A percentile compares a stretch with the other conserved stretches of the same genome.
Evolutionary conservation across 805 yeast genomes (phyloP).

Genomic region (Ogataea philodendri): DNA sequence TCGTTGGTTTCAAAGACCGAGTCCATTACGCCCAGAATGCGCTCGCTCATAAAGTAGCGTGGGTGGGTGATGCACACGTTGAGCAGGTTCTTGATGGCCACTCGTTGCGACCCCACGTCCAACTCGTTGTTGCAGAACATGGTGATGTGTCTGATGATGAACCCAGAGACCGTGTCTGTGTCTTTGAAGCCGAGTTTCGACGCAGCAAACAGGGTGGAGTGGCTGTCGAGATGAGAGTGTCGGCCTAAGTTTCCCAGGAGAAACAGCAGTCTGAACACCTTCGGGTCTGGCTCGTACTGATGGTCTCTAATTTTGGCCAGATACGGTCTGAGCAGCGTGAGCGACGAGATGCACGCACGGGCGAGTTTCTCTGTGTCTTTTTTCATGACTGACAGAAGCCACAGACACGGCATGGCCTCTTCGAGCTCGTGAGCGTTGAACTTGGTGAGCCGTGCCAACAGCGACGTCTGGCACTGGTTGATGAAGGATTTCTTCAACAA

Average conservation of each 20-base stretch:
- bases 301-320: constrained; percentile 26
- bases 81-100: constrained; percentile 58
- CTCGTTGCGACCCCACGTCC: constrained; percentile 39
- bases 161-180: constrained; percentile 55
- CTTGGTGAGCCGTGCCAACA: constrained; percentile 59
- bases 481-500: constrained; percentile 52
- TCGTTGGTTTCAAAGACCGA: constrained; percentile 40
- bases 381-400: constrained; percentile 51
- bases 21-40: constrained; percentile 52
- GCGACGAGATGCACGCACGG: constrained; percentile 62
- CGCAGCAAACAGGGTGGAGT: constrained; percentile 38
- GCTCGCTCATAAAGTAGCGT: constrained; percentile 57
- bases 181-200: constrained; percentile 43
- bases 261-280: constrained; percentile 54
- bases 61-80: constrained; percentile 62
- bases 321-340: constrained; percentile 49
- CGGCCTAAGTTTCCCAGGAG: constrained; percentile 71
- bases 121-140: constrained; percentile 41
- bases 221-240: constrained; percentile 57
- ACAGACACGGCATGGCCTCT: constrained; percentile 71
- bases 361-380: constrained; percentile 49
- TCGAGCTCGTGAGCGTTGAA: constrained; percentile 58
- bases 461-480: constrained; percentile 45
- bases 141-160: constrained; percentile 58
- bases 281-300: constrained; percentile 38